Percentiles rank a stretch among this genome's conserved stretches.
Conservation (phyloP, 2,329 filamentous ascomycete genomes). For the Venturia effusa region DNA sequence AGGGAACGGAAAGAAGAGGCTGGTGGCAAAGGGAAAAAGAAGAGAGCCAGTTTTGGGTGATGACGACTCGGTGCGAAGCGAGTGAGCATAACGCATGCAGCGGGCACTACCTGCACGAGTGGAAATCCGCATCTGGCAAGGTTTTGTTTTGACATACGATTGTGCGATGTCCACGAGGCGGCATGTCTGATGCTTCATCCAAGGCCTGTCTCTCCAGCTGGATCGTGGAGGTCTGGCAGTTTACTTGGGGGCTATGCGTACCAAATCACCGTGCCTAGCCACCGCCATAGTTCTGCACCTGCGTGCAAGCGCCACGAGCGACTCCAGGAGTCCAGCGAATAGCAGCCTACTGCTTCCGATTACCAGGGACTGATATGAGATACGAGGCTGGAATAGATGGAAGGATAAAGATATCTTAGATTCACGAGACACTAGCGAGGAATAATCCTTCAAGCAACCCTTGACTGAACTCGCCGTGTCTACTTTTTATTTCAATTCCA, state of each 20-base stretch:
- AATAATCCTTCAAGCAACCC: no score
- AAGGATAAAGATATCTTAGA: no score
- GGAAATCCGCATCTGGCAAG: not conserved
- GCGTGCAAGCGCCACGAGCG: no score
- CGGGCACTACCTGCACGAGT: not conserved
- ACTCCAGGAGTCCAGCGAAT: no score
- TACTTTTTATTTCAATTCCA: no score
- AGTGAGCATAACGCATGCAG: not conserved
- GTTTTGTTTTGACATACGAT: not conserved
- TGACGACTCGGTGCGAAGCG: no score
- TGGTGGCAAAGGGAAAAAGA: not conserved
- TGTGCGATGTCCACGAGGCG: not conserved
- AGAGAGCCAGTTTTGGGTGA: conserved; percentile 1
- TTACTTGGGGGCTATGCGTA: not conserved
- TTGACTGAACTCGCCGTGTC: no score
- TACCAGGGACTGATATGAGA: no score
- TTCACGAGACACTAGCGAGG: no score
- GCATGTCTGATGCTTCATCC: not conserved
- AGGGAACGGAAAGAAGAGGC: not conserved
- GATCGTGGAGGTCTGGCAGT: not conserved
- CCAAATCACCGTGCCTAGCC: no score
- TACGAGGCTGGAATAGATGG: not conserved
- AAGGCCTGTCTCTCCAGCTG: not conserved
- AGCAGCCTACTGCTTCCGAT: no score
- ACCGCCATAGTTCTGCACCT: no score